Conservation (phyloP, 2,329 filamentous ascomycete genomes). For the Cladosporium oxysporum region DNA sequence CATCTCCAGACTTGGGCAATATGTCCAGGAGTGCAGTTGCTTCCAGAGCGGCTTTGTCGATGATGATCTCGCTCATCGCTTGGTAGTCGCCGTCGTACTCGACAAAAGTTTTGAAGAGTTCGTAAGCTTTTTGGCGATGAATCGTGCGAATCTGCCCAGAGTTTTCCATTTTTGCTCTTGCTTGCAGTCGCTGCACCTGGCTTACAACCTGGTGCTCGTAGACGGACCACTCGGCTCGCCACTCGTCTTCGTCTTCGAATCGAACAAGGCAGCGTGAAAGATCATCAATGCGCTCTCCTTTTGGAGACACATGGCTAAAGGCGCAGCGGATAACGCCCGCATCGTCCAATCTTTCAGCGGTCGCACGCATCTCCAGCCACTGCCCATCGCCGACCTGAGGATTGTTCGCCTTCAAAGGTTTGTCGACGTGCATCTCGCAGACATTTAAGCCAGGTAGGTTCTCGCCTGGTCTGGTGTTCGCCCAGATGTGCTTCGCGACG, state of each 20-base stretch:
- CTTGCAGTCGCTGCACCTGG: slow-evolving; percentile 26
- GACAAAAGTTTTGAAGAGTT: slow-evolving; percentile 32
- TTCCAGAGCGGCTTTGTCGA: slow-evolving; percentile 29
- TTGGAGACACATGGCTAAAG: slow-evolving; percentile 29
- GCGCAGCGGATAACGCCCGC: slow-evolving; percentile 23
- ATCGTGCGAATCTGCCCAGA: slow-evolving; percentile 25
- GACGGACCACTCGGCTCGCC: slow-evolving; percentile 29
- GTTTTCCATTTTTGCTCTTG: slow-evolving; percentile 23
- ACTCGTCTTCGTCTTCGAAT: slow-evolving; percentile 25
- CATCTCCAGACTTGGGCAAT: slow-evolving; percentile 30
- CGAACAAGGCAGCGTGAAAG: slow-evolving; percentile 31
- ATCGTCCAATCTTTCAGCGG: slow-evolving; percentile 1
- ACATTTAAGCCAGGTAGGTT: slow-evolving; percentile 29
- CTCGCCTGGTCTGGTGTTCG: slow-evolving; percentile 19
- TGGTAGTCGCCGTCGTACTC: slow-evolving; percentile 31
- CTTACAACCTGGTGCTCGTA: slow-evolving; percentile 23
- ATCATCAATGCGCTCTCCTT: slow-evolving; percentile 29
- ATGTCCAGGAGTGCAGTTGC: slow-evolving; percentile 36
- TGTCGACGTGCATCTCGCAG: slow-evolving; percentile 31
- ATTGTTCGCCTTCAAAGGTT: slow-evolving; percentile 30
- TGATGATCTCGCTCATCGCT: slow-evolving; percentile 33
- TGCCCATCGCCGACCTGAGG: slow-evolving; percentile 25
- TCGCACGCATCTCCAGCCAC: slow-evolving; percentile 33
- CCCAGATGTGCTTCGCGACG: slow-evolving; percentile 30
- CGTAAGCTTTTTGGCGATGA: slow-evolving; percentile 26